These are phyloP conservation scores for Hippophae rhamnoides DNA, from an alignment of 306 rosid species.

Conservation along the genomic window DNA sequence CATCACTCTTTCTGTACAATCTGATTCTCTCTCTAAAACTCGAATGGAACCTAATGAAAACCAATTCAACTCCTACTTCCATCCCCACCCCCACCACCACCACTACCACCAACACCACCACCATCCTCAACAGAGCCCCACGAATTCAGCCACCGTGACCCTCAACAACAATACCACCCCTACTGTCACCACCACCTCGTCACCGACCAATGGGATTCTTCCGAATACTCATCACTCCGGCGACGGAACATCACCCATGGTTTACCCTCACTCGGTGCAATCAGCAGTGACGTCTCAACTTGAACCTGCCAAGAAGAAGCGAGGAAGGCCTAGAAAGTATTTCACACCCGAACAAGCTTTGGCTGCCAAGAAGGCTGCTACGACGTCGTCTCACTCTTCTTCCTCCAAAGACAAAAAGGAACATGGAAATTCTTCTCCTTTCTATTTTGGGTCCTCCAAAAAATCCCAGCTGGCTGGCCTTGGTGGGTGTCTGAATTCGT, in stretches of 20 bases:
- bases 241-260: conserved; percentile 45
- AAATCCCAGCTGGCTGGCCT: conserved; percentile 49
- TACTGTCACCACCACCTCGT: conserved; percentile 10
- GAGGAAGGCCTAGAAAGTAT: conserved; percentile 88
- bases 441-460: conserved; percentile 37
- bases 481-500: conserved; percentile 31
- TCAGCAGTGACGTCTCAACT: conserved; percentile 53
- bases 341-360: conserved; percentile 78
- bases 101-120: conserved; percentile 18
- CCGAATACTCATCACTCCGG: conserved; percentile 23
- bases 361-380: conserved; percentile 79
- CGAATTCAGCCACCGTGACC: conserved; percentile 21
- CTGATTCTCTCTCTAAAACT: conserved; percentile 30
- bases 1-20: conserved; percentile 12
- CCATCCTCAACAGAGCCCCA: conserved; percentile 23
- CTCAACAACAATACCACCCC: conserved; percentile 14
- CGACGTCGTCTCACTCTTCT: conserved; percentile 61
- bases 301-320: conserved; percentile 61
- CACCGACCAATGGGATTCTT: conserved; percentile 60
- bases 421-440: conserved; percentile 33
- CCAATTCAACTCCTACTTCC: conserved; percentile 74
- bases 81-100: conserved; percentile 26
- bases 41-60: conserved; percentile 82
- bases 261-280: conserved; percentile 64
- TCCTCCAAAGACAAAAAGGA: conserved; percentile 44